These are phyloP conservation scores for Mycena filopes DNA, from an alignment of 768 basidiomycete species.

Conservation along the genomic window DNA sequence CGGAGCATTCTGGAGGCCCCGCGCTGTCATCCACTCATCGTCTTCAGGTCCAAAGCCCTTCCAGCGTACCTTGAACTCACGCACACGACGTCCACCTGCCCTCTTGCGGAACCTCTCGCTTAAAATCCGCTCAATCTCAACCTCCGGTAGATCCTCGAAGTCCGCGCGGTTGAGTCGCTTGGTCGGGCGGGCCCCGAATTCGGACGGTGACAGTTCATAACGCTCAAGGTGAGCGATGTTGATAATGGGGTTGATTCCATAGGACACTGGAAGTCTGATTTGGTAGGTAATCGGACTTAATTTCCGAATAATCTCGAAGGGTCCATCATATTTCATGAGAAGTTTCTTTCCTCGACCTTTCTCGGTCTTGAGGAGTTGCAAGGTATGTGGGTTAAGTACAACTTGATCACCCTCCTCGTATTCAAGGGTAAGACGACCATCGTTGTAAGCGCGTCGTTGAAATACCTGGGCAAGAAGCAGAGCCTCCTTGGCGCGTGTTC, in stretches of 20 bases:
- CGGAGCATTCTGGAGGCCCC: background rate
- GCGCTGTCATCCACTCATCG: constrained; percentile 3
- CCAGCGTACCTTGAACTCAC: constrained; percentile 7
- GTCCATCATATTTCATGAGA: constrained; percentile 32
- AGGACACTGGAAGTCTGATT: constrained; percentile 28
- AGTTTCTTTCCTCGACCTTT: constrained; percentile 36
- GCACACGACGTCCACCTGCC: background rate
- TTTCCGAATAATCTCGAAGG: constrained; percentile 36
- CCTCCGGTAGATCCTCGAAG: background rate
- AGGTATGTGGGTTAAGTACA: constrained; percentile 34
- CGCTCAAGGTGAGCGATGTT: constrained; percentile 35
- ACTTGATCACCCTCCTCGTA: constrained; percentile 35
- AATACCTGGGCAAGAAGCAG: constrained; percentile 20
- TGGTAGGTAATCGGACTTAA: constrained; percentile 35
- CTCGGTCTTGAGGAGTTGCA: constrained; percentile 25
- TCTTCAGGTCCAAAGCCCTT: background rate
- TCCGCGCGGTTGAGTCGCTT: constrained; percentile 7
- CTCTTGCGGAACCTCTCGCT: constrained; percentile 23
- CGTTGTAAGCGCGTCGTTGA: constrained; percentile 26
- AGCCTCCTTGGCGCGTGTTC: background rate
- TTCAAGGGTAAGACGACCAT: constrained; percentile 2
- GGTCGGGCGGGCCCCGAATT: constrained; percentile 17
- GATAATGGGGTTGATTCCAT: constrained; percentile 33
- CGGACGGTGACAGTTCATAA: constrained; percentile 26
- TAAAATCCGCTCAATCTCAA: constrained; percentile 37